Conservation (phyloP, 164 flowering plant genomes). For the Dillenia turbinata region DNA sequence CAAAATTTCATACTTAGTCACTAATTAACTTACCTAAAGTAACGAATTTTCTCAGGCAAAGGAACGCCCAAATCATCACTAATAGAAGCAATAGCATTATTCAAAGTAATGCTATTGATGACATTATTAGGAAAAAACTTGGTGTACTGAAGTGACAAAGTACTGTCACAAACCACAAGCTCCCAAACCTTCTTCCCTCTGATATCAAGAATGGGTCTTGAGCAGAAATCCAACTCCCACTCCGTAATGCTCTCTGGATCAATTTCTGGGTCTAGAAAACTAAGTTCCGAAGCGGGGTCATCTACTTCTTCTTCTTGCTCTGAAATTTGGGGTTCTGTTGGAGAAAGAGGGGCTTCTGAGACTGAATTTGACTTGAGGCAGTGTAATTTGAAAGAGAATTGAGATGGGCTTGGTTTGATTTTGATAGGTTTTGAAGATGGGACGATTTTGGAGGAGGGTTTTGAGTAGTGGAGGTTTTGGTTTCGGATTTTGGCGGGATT, state of each 20-base stretch:
- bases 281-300: conserved; percentile 72
- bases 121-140: conserved; percentile 95
- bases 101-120: conserved; percentile 87
- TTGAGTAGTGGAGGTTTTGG: conserved; percentile 25
- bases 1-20: conserved; percentile 38
- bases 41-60: conserved; percentile 72
- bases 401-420: conserved; percentile 13
- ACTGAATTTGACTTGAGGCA: conserved; percentile 30
- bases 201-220: conserved; percentile 88
- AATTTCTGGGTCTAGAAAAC: conserved; percentile 72
- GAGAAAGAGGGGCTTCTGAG: conserved; percentile 62
- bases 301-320: conserved; percentile 33
- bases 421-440: conserved; percentile 32
- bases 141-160: conserved; percentile 84
- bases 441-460: conserved; percentile 28
- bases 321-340: conserved; percentile 24
- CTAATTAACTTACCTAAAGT: conserved; percentile 53
- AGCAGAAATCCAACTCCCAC: conserved; percentile 97
- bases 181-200: conserved; percentile 98
- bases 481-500: conserved; percentile 49
- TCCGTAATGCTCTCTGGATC: conserved; percentile 73
- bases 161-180: conserved; percentile 81
- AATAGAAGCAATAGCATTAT: conserved; percentile 66
- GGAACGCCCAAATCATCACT: conserved; percentile 68
- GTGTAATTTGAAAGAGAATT: conserved; percentile 14